phyloP scores from a whole-genome alignment of 2,329 filamentous ascomycete genomes.

The Colletotrichum sansevieriae region DNA sequence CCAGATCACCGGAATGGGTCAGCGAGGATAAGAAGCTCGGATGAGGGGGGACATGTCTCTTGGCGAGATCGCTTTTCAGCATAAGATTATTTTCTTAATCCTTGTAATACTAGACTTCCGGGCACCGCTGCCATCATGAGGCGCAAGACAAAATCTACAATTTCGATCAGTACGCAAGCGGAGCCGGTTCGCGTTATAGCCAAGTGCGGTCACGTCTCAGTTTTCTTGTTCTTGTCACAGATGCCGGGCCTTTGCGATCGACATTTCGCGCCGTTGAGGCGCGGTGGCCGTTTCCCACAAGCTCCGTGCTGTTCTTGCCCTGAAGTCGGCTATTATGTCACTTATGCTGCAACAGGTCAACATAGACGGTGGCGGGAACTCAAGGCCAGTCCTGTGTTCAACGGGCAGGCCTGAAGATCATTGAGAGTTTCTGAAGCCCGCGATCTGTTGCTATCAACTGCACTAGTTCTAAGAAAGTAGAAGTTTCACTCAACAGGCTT shows the following conservation, averaged over 20 bases:
- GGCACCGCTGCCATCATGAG: conserved; percentile 28
- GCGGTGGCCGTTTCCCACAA: too few species aligned
- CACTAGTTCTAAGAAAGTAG: too few species aligned
- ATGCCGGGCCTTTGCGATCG: not conserved
- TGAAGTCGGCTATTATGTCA: not conserved
- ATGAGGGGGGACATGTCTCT: not conserved
- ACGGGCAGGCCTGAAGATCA: too few species aligned
- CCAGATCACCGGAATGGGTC: conserved; percentile 27
- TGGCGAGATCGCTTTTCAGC: conserved; percentile 38
- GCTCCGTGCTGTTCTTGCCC: not conserved
- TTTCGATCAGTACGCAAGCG: not conserved
- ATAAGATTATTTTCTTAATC: conserved; percentile 33
- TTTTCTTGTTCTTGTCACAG: conserved; percentile 2
- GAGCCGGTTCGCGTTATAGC: not conserved
- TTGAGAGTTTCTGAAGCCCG: too few species aligned
- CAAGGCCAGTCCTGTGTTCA: too few species aligned
- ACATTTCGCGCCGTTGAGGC: not conserved
- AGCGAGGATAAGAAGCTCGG: conserved; percentile 37
- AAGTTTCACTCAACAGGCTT: too few species aligned
- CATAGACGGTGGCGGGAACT: too few species aligned
- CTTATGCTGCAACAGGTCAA: too few species aligned
- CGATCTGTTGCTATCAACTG: too few species aligned
- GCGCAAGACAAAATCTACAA: conserved; percentile 15
- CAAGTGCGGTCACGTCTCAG: not conserved
- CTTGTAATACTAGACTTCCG: conserved; percentile 37